These are phyloP conservation scores for Xylaria sp. DNA, from an alignment of 2,329 filamentous ascomycete genomes.

Conservation along the genomic window DNA sequence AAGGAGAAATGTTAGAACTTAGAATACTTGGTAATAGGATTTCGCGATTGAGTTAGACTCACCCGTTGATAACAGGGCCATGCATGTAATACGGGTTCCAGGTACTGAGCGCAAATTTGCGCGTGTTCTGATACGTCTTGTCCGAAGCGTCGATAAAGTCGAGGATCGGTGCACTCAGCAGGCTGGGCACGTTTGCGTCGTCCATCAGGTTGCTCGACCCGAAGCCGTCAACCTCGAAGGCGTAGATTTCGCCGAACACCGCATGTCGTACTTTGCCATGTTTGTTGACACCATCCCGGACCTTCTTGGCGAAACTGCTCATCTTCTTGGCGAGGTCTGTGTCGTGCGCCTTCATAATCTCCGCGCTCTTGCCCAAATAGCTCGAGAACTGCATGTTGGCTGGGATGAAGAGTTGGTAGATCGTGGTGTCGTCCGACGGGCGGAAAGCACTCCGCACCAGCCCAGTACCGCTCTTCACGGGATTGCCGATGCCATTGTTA, in stretches of 20 bases:
- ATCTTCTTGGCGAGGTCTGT: conserved; percentile 51
- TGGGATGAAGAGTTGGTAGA: conserved; percentile 78
- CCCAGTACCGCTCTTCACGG: conserved; percentile 70
- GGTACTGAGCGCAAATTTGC: conserved; percentile 72
- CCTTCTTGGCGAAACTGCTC: conserved; percentile 59
- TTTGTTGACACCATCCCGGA: conserved; percentile 68
- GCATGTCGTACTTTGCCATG: conserved; percentile 69
- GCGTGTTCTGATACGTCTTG: conserved; percentile 73
- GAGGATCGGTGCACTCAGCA: conserved; percentile 61
- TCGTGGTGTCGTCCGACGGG: conserved; percentile 79
- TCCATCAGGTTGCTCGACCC: conserved; percentile 65
- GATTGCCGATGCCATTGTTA: conserved; percentile 72
- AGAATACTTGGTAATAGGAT: neutral
- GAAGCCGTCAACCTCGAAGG: conserved; percentile 71
- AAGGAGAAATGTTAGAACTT: conserved; percentile 14
- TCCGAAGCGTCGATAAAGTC: conserved; percentile 55
- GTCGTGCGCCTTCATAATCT: conserved; percentile 41
- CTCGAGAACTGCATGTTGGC: conserved; percentile 73
- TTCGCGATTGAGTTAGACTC: conserved; percentile 39
- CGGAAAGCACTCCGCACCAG: conserved; percentile 78
- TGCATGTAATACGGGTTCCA: conserved; percentile 76
- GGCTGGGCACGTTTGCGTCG: conserved; percentile 64
- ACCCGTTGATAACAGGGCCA: conserved; percentile 56
- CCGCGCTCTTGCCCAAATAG: conserved; percentile 53
- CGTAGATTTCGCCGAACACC: conserved; percentile 67